Conservation (phyloP, 1,284 basidiomycete genomes). For the Omphalotus olearius region DNA sequence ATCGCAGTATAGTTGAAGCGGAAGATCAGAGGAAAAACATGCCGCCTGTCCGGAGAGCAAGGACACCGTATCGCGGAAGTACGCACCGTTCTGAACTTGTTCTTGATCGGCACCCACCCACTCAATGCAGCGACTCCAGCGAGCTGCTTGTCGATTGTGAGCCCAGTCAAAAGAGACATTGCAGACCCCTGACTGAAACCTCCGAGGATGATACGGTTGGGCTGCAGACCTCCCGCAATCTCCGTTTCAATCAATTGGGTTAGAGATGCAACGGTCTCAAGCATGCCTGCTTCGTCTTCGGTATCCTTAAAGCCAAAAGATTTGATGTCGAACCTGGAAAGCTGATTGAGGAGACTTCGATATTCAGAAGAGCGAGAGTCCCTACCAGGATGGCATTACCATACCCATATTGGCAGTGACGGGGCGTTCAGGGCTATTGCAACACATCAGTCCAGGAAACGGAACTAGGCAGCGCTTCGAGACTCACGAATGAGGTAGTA, state of each 20-base stretch:
- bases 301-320: slow-evolving; percentile 56
- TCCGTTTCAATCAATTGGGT: slow-evolving; percentile 73
- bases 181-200: slow-evolving; percentile 88
- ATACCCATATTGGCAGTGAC: slow-evolving; percentile 70
- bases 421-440: slow-evolving; percentile 44
- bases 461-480: slow-evolving; percentile 1
- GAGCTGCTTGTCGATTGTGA: slow-evolving; percentile 66
- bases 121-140: slow-evolving; percentile 73
- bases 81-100: slow-evolving; percentile 62
- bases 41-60: too few species aligned
- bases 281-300: slow-evolving; percentile 77
- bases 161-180: slow-evolving; percentile 71
- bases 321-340: slow-evolving; percentile 71
- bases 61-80: background rate
- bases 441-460: background rate
- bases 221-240: slow-evolving; percentile 64
- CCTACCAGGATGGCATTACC: slow-evolving; percentile 69
- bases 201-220: slow-evolving; percentile 70
- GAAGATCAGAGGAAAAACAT: too few species aligned
- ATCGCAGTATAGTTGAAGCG: too few species aligned
- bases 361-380: slow-evolving; percentile 14
- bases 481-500: slow-evolving; percentile 72
- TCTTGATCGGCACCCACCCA: slow-evolving; percentile 69
- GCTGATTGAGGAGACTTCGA: slow-evolving; percentile 3
- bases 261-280: slow-evolving; percentile 56